These are phyloP conservation scores for Tricholoma saponaceum DNA, from an alignment of 768 basidiomycete genomes.

Conservation along the genomic window DNA sequence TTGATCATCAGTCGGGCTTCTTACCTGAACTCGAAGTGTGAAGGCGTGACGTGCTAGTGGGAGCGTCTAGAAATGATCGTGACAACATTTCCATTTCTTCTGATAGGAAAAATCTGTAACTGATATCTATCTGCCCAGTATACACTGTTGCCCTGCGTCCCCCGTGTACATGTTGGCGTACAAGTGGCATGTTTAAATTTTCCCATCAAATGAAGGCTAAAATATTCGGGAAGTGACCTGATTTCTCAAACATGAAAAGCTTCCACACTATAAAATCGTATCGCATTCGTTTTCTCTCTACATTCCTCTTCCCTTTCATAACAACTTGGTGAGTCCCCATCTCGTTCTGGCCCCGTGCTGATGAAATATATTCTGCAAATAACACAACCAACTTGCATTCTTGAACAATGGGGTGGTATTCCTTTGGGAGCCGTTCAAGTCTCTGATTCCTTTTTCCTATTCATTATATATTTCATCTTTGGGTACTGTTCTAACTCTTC, in stretches of 20 bases:
- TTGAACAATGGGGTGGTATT: constrained; percentile 23
- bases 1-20: too few relatives aligned
- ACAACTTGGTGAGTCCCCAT: constrained; percentile 11
- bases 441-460: constrained; percentile 21
- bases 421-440: constrained; percentile 40
- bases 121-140: too few relatives aligned
- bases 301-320: constrained; percentile 5
- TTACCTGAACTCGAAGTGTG: too few relatives aligned
- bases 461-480: background rate
- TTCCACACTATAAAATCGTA: constrained; percentile 19
- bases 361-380: background rate
- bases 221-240: constrained; percentile 22
- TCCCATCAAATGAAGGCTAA: constrained; percentile 3
- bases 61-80: too few relatives aligned
- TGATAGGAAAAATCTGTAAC: too few relatives aligned
- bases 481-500: constrained; percentile 4
- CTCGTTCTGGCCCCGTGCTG: background rate
- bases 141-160: too few relatives aligned
- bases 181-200: background rate
- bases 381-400: constrained; percentile 19
- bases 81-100: too few relatives aligned
- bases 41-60: too few relatives aligned
- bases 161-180: too few relatives aligned
- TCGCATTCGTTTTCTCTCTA: constrained; percentile 14
- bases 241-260: constrained; percentile 16